Conservation (phyloP, 495 filamentous ascomycete genomes). For the Endocarpon pusillum region DNA sequence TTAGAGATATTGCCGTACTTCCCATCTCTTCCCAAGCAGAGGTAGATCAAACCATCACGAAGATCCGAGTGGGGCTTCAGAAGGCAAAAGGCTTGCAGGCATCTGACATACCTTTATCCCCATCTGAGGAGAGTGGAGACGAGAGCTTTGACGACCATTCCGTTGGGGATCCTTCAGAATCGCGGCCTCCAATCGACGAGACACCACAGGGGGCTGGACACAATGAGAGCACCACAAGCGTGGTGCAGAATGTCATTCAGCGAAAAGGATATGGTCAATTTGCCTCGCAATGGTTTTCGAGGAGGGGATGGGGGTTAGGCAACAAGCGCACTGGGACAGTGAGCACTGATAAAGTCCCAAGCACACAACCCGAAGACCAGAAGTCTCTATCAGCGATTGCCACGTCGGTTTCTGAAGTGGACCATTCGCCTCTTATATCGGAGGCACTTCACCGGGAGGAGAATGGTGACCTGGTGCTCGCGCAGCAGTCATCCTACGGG, state of each 20-base stretch:
- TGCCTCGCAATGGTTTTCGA: conserved; percentile 77
- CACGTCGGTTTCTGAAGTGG: conserved; percentile 4
- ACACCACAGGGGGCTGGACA: conserved; percentile 7
- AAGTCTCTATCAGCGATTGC: conserved; percentile 1
- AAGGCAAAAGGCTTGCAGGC: too few relatives aligned
- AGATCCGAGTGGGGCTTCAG: conserved; percentile 43
- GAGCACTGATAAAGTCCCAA: conserved; percentile 20
- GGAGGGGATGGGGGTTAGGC: conserved; percentile 48
- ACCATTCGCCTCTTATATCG: too few relatives aligned
- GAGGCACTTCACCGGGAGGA: conserved; percentile 14
- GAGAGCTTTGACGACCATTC: too few relatives aligned
- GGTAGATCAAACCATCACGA: conserved; percentile 49
- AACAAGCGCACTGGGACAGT: conserved; percentile 36
- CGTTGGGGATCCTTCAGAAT: too few relatives aligned
- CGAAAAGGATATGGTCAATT: conserved; percentile 74
- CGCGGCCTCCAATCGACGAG: conserved; percentile 15
- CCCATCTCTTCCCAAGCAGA: conserved; percentile 62
- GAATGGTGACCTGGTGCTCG: conserved; percentile 21
- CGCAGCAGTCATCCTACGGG: conserved; percentile 11
- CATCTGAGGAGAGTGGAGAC: too few relatives aligned
- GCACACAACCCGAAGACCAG: neutral
- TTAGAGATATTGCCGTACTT: conserved; percentile 75
- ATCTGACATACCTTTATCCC: too few relatives aligned
- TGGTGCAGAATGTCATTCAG: conserved; percentile 71
- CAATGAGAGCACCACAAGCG: conserved; percentile 29